Base-by-base conservation (phyloP, 768 basidiomycete genomes). In the Leucogyrophana mollusca region DNA sequence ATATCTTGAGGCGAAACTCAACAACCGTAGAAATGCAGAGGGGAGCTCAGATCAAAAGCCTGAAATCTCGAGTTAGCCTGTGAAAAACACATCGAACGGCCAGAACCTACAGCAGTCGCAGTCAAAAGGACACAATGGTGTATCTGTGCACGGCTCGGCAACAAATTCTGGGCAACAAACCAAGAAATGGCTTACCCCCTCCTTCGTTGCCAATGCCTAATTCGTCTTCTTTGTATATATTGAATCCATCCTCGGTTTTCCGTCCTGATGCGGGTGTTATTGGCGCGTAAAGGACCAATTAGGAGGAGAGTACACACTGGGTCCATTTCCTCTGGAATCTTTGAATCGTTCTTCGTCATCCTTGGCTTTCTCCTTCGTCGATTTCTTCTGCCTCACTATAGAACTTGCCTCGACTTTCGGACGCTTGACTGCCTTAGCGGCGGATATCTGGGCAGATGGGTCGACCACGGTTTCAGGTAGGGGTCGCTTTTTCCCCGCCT, bases 41-140 rank as follows among this genome's bases (percentile, higher is more conserved):
- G n/a, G n/a, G n/a, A n/a, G n/a, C n/a, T n/a, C n/a, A 24, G 14
- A 39, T 64, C 46, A 66, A 35, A 64, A 66, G 49, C 64, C 64
- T 66, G 50, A 10, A 24, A 17, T 22, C 37, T n/a, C 23, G 34
- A 24, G 36, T 10, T 22, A 38, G 20, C 4, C 8, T 10, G 3
- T 10, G 18, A n/a, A 3, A 4, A 14, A 10, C 7, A 6, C 27
- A 30, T 30, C 27, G 27, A 16, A 34, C 18, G 30, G n/a, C 30
- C 27, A 32, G 18, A 37, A 72, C 88, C 67, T 57, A 90, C 91
- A 93, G 56, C 91, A 93, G 30, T 88, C 74, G 64, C 91, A 93
- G 62, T 93, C 91, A 59, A 93, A 93, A 5, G 91, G 91, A 69
- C 90, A 93, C 33, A 87, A 64, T 3, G 87, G 79, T 0, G 90